Percentiles rank a stretch among this genome's conserved stretches.
These are phyloP conservation scores for Yarrowia sp. DNA, from an alignment of 805 yeast genomes.

Conservation along the genomic window DNA sequence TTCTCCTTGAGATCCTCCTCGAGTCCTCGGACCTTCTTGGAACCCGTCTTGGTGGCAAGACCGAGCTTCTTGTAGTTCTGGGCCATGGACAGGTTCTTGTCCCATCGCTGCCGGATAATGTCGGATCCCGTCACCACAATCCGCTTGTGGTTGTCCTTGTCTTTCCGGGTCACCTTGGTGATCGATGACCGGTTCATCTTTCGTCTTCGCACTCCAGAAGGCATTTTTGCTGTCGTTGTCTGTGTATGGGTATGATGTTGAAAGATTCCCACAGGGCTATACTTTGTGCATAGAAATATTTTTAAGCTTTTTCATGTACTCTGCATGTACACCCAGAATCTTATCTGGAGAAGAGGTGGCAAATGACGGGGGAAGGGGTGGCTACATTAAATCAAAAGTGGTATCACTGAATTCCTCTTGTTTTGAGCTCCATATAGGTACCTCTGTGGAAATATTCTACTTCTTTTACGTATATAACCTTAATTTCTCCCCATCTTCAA, in stretches of 20 bases:
- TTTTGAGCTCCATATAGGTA: background rate
- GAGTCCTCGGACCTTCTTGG: slow-evolving; percentile 59
- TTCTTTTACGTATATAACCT: too few relatives aligned
- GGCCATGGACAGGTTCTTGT: slow-evolving; percentile 73
- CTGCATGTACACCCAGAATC: slow-evolving; percentile 9
- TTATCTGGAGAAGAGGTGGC: background rate
- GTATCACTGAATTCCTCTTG: background rate
- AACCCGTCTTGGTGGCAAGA: slow-evolving; percentile 68
- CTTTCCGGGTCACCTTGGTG: slow-evolving; percentile 70
- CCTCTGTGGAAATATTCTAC: too few relatives aligned
- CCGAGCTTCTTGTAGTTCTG: slow-evolving; percentile 91
- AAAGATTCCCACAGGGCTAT: too few relatives aligned
- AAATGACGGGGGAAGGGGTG: too few relatives aligned
- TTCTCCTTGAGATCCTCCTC: slow-evolving; percentile 44
- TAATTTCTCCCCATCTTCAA: background rate
- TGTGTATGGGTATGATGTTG: slow-evolving; percentile 4
- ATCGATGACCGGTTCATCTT: slow-evolving; percentile 78
- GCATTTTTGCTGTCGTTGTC: slow-evolving; percentile 45
- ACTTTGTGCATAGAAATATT: slow-evolving; percentile 9
- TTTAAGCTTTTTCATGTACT: slow-evolving; percentile 9
- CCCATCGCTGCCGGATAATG: slow-evolving; percentile 91
- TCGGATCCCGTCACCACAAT: slow-evolving; percentile 74
- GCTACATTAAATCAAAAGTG: background rate
- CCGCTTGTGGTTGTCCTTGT: slow-evolving; percentile 73
- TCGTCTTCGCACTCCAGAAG: slow-evolving; percentile 75